Conservation (phyloP, 202 grass and related monocot species). For the Carex sylvatica region DNA sequence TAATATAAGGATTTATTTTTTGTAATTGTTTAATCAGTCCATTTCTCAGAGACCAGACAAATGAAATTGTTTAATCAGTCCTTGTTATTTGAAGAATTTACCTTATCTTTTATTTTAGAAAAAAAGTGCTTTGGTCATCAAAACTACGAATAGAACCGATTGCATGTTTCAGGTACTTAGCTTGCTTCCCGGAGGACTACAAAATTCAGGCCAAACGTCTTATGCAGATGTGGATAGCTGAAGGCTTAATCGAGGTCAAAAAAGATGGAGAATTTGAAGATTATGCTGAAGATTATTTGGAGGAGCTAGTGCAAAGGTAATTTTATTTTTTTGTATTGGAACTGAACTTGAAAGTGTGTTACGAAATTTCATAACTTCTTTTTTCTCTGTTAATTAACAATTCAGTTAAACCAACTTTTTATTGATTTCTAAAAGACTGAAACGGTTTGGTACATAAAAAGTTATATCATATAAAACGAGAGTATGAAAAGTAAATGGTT, state of each 20-base stretch:
- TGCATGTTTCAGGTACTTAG: background rate
- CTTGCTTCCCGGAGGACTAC: background rate
- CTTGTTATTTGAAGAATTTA: background rate
- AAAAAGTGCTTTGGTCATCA: background rate
- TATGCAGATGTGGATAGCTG: background rate
- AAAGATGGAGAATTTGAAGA: too few species aligned
- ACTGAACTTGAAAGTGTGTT: background rate
- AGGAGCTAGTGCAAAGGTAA: constrained; percentile 1
- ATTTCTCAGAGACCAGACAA: background rate
- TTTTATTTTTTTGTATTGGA: too few species aligned
- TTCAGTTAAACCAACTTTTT: background rate
- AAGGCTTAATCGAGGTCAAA: background rate
- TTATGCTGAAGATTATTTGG: background rate
- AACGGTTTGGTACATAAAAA: background rate
- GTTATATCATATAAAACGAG: background rate
- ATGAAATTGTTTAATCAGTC: background rate
- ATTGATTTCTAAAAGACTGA: background rate
- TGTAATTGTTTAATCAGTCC: too few species aligned
- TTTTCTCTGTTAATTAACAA: background rate
- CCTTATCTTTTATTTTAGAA: background rate
- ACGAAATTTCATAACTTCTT: background rate
- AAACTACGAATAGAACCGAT: background rate
- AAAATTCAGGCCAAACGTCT: background rate
- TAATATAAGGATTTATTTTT: too few species aligned
- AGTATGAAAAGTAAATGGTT: background rate